Percentiles rank a stretch among this genome's conserved stretches.
These are phyloP conservation scores for Grammothele lineata DNA, from an alignment of 768 basidiomycete species.

Conservation along the genomic window DNA sequence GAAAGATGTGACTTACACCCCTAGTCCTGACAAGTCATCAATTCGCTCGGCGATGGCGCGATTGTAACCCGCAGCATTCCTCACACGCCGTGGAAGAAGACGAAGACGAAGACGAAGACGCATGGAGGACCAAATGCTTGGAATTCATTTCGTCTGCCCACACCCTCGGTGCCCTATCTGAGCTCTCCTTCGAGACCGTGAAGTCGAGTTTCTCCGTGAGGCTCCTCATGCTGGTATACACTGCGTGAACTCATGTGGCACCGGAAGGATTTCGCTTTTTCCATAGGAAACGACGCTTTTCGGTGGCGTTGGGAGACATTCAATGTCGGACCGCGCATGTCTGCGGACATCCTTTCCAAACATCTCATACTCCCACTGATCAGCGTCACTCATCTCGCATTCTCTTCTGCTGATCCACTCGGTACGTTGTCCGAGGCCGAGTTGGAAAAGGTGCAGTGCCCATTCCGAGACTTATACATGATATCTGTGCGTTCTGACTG, in stretches of 20 bases:
- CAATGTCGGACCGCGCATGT: slow-evolving; percentile 55
- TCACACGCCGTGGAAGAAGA: slow-evolving; percentile 24
- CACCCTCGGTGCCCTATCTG: slow-evolving; percentile 55
- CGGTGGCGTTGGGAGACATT: slow-evolving; percentile 81
- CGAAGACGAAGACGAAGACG: slow-evolving; percentile 31
- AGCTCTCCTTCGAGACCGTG: slow-evolving; percentile 55
- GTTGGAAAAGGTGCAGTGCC: slow-evolving; percentile 55
- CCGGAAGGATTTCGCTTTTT: slow-evolving; percentile 61
- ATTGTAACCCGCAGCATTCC: slow-evolving; percentile 42
- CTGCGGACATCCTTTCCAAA: slow-evolving; percentile 71
- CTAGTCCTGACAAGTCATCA: slow-evolving; percentile 32
- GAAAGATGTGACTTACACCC: no score
- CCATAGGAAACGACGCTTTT: slow-evolving; percentile 53
- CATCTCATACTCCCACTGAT: slow-evolving; percentile 78
- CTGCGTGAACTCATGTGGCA: slow-evolving; percentile 11
- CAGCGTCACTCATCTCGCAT: slow-evolving; percentile 63
- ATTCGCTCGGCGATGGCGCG: slow-evolving; percentile 67
- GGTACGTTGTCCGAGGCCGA: slow-evolving; percentile 52
- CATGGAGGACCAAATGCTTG: slow-evolving; percentile 54
- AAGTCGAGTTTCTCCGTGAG: slow-evolving; percentile 58
- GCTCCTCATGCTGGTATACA: slow-evolving; percentile 9
- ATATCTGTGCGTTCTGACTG: neutral
- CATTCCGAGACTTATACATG: neutral
- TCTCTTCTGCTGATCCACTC: slow-evolving; percentile 56
- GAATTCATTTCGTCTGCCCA: slow-evolving; percentile 56